A percentile compares a stretch with the other conserved stretches of the same genome.
These are phyloP conservation scores for Vaccinium myrtillus DNA, from an alignment of 148 eudicot genomes.

Conservation along the genomic window DNA sequence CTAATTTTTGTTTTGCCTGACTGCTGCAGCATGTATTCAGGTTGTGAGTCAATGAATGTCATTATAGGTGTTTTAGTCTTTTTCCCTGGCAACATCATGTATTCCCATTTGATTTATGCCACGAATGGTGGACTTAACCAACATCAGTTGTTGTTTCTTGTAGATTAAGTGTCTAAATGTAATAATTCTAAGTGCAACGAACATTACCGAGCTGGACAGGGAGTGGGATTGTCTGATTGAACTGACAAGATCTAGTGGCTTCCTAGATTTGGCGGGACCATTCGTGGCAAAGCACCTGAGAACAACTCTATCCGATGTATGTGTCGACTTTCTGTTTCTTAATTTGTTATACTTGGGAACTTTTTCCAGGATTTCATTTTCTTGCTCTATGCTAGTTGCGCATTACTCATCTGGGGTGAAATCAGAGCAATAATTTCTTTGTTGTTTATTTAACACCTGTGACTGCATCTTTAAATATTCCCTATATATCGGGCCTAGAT, in stretches of 20 bases:
- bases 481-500: not conserved
- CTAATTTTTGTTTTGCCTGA: not conserved
- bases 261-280: constrained; percentile 43
- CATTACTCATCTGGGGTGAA: not conserved
- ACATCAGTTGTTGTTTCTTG: constrained; percentile 28
- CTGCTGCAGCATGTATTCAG: not conserved
- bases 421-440: not conserved
- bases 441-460: not conserved
- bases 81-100: not conserved
- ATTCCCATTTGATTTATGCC: not conserved
- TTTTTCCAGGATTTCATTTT: not conserved
- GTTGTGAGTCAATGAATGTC: not conserved
- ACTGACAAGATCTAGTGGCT: constrained; percentile 44
- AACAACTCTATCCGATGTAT: constrained; percentile 71
- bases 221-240: constrained; percentile 86
- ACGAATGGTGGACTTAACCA: constrained; percentile 2
- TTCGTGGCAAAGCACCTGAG: constrained; percentile 60
- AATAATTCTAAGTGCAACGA: constrained; percentile 66
- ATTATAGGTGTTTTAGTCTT: not conserved
- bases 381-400: not conserved
- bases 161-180: constrained; percentile 90
- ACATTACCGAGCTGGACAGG: constrained; percentile 62
- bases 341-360: not conserved
- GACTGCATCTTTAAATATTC: not conserved
- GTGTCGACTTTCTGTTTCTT: constrained; percentile 20